Conservation (phyloP, 257 asterid species). For the Ophiorrhiza pumila region DNA sequence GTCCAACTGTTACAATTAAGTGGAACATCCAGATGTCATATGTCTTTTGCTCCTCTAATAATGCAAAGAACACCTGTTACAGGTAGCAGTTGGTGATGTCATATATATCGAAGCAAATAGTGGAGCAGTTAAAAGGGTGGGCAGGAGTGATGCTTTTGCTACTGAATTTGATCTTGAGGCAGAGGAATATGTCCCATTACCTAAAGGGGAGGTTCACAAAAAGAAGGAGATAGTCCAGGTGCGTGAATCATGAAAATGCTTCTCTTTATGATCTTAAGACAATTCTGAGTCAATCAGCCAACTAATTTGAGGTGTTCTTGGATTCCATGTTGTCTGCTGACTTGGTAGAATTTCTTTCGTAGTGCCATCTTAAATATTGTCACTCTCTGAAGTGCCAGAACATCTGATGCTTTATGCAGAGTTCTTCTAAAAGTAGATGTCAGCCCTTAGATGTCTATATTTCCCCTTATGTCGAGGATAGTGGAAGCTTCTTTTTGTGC, state of each 20-base stretch:
- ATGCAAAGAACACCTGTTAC: constrained; percentile 25
- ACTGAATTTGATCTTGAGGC: constrained; percentile 98
- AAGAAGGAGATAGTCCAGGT: constrained; percentile 98
- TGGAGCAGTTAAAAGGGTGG: constrained; percentile 98
- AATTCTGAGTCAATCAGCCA: not conserved
- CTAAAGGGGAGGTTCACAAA: constrained; percentile 98
- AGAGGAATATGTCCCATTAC: constrained; percentile 96
- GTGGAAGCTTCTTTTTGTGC: not conserved
- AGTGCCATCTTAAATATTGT: not conserved
- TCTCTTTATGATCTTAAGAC: constrained; percentile 2
- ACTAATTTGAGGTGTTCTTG: not conserved
- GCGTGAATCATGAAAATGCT: not conserved
- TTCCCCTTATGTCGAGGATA: not conserved
- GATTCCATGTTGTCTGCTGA: not conserved
- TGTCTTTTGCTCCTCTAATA: not conserved
- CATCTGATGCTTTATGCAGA: not conserved
- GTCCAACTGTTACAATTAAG: not conserved
- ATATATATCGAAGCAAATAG: constrained; percentile 89
- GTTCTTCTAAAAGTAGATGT: not conserved
- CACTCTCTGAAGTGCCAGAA: not conserved
- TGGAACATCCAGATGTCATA: not conserved
- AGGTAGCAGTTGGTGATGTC: constrained; percentile 99
- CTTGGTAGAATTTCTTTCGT: not conserved
- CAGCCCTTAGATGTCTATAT: not conserved
- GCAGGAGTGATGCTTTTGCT: constrained; percentile 98